A percentile compares a stretch with the other conserved stretches of the same genome.
These are phyloP conservation scores for Pseudofabraea citricarpa DNA, from an alignment of 2,329 filamentous ascomycete species.

Conservation along the genomic window DNA sequence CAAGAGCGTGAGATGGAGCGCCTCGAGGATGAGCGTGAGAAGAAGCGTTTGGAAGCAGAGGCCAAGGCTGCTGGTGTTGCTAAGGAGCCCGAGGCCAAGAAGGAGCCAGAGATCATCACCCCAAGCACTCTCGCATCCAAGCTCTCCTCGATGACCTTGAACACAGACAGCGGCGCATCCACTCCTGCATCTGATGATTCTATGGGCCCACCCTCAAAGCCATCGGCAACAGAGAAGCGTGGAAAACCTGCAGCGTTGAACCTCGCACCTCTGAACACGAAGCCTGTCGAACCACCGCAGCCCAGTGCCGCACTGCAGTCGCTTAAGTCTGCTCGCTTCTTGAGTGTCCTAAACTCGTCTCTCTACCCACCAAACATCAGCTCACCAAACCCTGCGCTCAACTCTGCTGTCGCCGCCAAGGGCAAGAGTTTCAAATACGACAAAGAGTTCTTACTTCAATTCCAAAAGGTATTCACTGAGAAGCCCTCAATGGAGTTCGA, in stretches of 20 bases:
- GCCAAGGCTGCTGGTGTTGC: conserved; percentile 18
- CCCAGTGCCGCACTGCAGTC: conserved; percentile 92
- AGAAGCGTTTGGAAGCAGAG: conserved; percentile 48
- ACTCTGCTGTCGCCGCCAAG: conserved; percentile 73
- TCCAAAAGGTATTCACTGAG: conserved; percentile 93
- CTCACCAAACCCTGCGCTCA: conserved; percentile 89
- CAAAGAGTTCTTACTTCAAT: conserved; percentile 90
- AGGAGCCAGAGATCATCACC: conserved; percentile 18
- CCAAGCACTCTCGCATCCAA: conserved; percentile 35
- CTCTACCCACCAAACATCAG: conserved; percentile 76
- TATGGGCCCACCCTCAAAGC: conserved; percentile 46
- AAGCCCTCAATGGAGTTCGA: conserved; percentile 95
- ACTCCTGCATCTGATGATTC: conserved; percentile 38
- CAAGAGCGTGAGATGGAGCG: conserved; percentile 69
- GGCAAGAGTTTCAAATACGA: conserved; percentile 89
- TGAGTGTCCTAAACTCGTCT: conserved; percentile 72
- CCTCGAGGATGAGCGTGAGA: conserved; percentile 66
- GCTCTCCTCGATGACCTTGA: conserved; percentile 46
- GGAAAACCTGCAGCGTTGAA: conserved; percentile 85
- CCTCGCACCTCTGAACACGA: conserved; percentile 74
- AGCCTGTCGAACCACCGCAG: conserved; percentile 83
- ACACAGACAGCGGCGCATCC: conserved; percentile 34
- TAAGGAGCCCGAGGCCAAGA: conserved; percentile 15
- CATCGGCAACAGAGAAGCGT: conserved; percentile 55
- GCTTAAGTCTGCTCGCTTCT: conserved; percentile 84